These are phyloP conservation scores for Eucalyptus virginea DNA, from an alignment of 345 rosid genomes.

Conservation along the genomic window DNA sequence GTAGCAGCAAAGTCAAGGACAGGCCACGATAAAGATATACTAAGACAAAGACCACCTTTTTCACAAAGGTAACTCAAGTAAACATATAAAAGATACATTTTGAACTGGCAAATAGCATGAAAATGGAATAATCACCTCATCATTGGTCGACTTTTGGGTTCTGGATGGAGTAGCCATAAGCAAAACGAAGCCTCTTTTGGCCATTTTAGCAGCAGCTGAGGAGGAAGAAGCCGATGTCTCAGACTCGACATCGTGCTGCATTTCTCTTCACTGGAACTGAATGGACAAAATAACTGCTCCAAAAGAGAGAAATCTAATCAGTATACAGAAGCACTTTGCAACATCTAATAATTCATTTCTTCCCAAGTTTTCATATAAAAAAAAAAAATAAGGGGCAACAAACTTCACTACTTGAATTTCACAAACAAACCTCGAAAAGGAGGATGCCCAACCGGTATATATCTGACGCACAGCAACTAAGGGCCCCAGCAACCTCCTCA, in stretches of 20 bases:
- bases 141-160: conserved; percentile 72
- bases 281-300: conserved; percentile 37
- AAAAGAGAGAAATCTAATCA: conserved; percentile 9
- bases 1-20: not conserved
- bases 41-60: not conserved
- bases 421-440: conserved; percentile 71
- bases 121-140: conserved; percentile 39
- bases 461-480: conserved; percentile 76
- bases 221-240: conserved; percentile 95
- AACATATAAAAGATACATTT: not conserved
- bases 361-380: not conserved
- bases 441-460: conserved; percentile 81
- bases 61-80: not conserved
- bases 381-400: not conserved
- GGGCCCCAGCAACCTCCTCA: conserved; percentile 60
- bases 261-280: conserved; percentile 35
- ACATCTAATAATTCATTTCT: not conserved
- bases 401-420: not conserved
- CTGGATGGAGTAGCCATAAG: conserved; percentile 89
- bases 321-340: not conserved
- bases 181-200: conserved; percentile 95
- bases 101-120: not conserved
- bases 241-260: conserved; percentile 81
- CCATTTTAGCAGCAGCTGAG: conserved; percentile 73
- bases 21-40: not conserved